A percentile compares a stretch with the other conserved stretches of the same genome.
These are phyloP conservation scores for Phytophthora tubulina DNA, from an alignment of 352 stramenopile genomes.

Conservation along the genomic window DNA sequence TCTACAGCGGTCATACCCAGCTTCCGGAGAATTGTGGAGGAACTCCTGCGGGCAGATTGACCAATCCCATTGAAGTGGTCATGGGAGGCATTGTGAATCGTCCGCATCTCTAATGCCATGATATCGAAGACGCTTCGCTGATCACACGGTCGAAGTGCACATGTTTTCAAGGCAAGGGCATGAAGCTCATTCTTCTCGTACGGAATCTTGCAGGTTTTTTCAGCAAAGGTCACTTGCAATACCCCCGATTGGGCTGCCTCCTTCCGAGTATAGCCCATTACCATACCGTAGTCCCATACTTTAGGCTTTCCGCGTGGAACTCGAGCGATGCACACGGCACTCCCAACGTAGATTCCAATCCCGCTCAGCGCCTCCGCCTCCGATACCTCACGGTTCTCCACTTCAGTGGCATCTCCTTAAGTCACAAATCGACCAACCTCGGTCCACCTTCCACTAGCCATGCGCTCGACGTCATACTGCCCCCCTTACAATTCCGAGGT, in stretches of 20 bases:
- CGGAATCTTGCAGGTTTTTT: neutral
- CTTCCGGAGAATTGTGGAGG: neutral
- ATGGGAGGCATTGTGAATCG: neutral
- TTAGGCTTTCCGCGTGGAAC: slow-evolving; percentile 10
- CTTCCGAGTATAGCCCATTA: slow-evolving; percentile 11
- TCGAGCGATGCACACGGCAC: slow-evolving; percentile 9
- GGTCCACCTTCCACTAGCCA: slow-evolving; percentile 5
- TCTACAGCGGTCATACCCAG: neutral
- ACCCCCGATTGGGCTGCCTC: neutral
- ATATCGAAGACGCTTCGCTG: neutral
- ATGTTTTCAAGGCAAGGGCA: slow-evolving; percentile 11
- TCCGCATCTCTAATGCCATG: slow-evolving; percentile 22
- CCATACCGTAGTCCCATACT: slow-evolving; percentile 24
- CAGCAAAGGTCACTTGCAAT: slow-evolving; percentile 15
- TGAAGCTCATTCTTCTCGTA: slow-evolving; percentile 3
- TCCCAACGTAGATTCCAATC: slow-evolving; percentile 20
- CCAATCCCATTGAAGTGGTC: slow-evolving; percentile 22
- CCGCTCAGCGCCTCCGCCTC: slow-evolving; percentile 22
- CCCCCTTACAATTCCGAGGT: neutral
- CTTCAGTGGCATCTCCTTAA: neutral
- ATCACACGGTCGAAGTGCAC: slow-evolving; percentile 9
- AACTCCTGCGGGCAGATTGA: slow-evolving; percentile 7
- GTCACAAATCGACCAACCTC: neutral
- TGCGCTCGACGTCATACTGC: neutral
- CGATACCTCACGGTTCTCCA: neutral